phyloP scores from a whole-genome alignment of 1,139 yeast species.

The Taphrina sp. region DNA sequence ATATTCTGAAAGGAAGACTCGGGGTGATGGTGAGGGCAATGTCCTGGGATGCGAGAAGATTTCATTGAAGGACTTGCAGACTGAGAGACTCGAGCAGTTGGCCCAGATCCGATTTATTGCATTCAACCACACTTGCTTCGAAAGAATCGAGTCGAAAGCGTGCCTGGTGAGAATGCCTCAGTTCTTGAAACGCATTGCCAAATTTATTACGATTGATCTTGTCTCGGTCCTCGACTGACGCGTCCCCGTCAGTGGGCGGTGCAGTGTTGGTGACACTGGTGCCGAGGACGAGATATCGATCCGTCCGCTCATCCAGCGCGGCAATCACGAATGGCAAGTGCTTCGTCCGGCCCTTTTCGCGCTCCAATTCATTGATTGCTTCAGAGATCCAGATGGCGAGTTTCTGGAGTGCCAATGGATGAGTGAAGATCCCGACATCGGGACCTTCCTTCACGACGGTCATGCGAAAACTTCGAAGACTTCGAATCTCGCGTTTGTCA shows the following conservation, averaged over 20 bases:
- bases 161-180: conserved; percentile 79
- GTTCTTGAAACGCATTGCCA: conserved; percentile 85
- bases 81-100: conserved; percentile 78
- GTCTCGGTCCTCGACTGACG: conserved; percentile 46
- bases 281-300: conserved; percentile 86
- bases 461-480: conserved; percentile 73
- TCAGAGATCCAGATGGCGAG: conserved; percentile 90
- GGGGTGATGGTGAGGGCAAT: too few species aligned
- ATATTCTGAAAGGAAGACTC: too few species aligned
- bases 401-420: conserved; percentile 80
- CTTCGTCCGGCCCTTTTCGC: conserved; percentile 33
- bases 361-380: conserved; percentile 36
- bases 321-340: conserved; percentile 81
- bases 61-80: conserved; percentile 40
- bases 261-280: conserved; percentile 63
- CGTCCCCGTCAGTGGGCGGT: conserved; percentile 53
- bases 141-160: conserved; percentile 88
- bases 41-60: too few species aligned
- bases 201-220: conserved; percentile 61
- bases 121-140: conserved; percentile 89
- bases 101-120: conserved; percentile 78
- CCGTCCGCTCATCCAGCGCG: conserved; percentile 68
- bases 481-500: conserved; percentile 76
- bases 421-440: conserved; percentile 70
- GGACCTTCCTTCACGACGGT: conserved; percentile 91